These are phyloP conservation scores for Cyberlindnera lachancei DNA, from an alignment of 805 yeast species.

Conservation along the genomic window DNA sequence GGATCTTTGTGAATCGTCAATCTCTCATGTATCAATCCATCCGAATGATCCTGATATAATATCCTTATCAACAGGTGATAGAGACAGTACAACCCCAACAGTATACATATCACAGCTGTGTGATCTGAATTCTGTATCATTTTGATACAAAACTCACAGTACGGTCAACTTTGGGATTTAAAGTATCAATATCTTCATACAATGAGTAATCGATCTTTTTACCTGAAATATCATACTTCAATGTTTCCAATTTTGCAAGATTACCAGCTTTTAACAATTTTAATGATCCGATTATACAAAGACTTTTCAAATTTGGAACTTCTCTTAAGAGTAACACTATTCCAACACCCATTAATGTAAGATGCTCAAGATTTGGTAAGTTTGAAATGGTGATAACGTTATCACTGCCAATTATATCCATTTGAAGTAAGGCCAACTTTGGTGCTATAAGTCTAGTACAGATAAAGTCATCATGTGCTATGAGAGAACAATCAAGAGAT, in stretches of 20 bases:
- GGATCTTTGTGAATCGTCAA: conserved; percentile 1
- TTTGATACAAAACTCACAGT: background rate
- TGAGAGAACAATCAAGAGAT: background rate
- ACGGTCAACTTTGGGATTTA: background rate
- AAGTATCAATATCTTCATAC: background rate
- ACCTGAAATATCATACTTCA: background rate
- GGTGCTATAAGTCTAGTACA: background rate
- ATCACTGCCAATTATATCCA: background rate
- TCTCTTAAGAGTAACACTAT: background rate
- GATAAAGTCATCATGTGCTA: background rate
- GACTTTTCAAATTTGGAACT: background rate
- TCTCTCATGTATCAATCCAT: conserved; percentile 12
- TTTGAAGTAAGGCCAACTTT: background rate
- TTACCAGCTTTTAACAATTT: background rate
- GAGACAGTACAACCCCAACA: conserved; percentile 7
- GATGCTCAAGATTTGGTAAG: background rate
- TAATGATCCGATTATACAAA: background rate
- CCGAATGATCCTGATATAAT: conserved; percentile 12
- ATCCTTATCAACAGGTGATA: conserved; percentile 14
- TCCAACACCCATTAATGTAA: background rate
- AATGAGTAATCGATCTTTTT: too few relatives aligned
- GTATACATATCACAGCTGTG: too few relatives aligned
- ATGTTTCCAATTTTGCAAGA: background rate
- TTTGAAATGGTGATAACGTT: background rate
- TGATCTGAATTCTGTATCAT: too few relatives aligned